Evolutionary conservation across 116 monocot species (phyloP), one percentile per base, ranked within the genome.

Genomic region (Papilionanthe hybrid): DNA sequence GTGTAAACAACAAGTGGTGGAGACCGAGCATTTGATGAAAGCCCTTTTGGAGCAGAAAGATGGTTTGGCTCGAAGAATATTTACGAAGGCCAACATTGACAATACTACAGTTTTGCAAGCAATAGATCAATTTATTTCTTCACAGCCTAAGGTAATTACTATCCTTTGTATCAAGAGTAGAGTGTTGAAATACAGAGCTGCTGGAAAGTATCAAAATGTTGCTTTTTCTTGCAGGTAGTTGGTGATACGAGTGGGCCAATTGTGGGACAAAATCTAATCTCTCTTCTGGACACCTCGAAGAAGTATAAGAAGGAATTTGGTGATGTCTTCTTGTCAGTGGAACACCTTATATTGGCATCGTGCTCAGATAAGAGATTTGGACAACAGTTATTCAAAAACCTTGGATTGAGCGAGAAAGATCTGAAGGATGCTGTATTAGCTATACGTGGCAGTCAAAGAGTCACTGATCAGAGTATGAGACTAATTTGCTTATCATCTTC

Each of bases 1-100:
- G 71, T 87, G 75, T 79, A 96, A 90, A 42, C 92, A 96, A 29
- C 96, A 92, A 80, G 78, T 93, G 65, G 93, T 96, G 55, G 93
- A 96, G 71, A 86, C 92, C 20, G 96, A 96, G 65, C 93, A 96
- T 81, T 81, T 93, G 83, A 93, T 96, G 96, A 96, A 96, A 86
- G 86, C 96, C 37, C 90, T 96, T 55, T 57, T 96, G 28, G 96
- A 96, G 79, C 96, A 96, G 75, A 96, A 92, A 79, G 96, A 96
- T 87, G 96, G 96, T 37, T 82, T 96, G 80, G 96, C 92, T 63
- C 79, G 90, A 17, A 84, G 93, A 79, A 96, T 92, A 78, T 89
- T 93, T 72, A 81, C 92, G 3, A 93, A 93, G 76, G 90, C 93
- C 81, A 93, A 92, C 42, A 77, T 93, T 49, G 96, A 96, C 77